Conservation (phyloP, 306 rosid species). For the Dalbergia cultrata region DNA sequence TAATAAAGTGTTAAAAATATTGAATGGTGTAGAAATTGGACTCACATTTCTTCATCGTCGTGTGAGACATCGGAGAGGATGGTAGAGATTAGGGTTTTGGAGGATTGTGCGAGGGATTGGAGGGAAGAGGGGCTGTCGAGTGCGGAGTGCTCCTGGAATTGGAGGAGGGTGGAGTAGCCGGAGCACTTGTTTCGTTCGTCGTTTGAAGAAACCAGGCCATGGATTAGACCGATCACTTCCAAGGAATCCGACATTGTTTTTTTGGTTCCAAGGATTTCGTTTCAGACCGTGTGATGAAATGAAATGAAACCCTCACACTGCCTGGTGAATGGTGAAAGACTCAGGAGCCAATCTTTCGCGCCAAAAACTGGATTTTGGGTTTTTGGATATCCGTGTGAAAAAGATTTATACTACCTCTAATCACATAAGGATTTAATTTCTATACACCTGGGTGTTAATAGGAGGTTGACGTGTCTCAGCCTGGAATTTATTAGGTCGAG, state of each 20-base stretch:
- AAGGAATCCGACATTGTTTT: conserved; percentile 56
- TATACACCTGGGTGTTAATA: too few species aligned
- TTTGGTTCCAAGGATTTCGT: conserved; percentile 5
- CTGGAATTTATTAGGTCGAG: too few species aligned
- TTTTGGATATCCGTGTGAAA: background rate
- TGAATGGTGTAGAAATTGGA: background rate
- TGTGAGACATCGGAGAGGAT: conserved; percentile 59
- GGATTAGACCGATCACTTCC: conserved; percentile 60
- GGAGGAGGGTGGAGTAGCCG: conserved; percentile 72
- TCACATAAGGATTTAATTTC: too few species aligned
- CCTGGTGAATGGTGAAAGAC: background rate
- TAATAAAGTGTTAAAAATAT: background rate
- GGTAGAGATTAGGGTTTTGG: conserved; percentile 44
- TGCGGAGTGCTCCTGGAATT: conserved; percentile 68
- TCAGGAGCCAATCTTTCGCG: conserved; percentile 40
- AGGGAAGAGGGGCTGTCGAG: conserved; percentile 49
- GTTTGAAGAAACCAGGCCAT: conserved; percentile 54
- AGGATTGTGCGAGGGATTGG: conserved; percentile 59
- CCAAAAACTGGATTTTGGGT: conserved; percentile 39
- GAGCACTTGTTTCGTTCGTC: conserved; percentile 54
- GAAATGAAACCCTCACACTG: conserved; percentile 28
- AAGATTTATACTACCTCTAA: too few species aligned
- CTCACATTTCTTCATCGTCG: conserved; percentile 79
- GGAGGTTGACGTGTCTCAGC: too few species aligned
- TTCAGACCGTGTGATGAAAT: background rate